These are phyloP conservation scores for Pisolithus thermaeus DNA, from an alignment of 1,284 basidiomycete species.

Conservation along the genomic window DNA sequence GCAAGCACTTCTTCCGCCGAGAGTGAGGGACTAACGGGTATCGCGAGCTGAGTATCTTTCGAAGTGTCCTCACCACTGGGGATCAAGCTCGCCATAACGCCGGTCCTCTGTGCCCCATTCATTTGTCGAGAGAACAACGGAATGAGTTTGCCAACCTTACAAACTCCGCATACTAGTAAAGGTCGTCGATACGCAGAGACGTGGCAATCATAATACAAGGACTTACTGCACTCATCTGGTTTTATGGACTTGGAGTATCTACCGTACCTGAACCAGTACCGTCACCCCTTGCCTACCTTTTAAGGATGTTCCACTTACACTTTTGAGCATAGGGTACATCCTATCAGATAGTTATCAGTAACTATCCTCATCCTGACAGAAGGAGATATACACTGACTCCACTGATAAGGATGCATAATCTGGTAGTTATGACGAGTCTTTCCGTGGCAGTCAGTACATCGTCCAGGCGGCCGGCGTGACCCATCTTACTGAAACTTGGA, in stretches of 20 bases:
- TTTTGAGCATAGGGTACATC: conserved; percentile 62
- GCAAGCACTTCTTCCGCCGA: too few species aligned
- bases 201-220: neutral
- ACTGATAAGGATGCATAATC: conserved; percentile 71
- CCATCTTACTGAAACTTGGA: conserved; percentile 62
- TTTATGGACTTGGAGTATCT: conserved; percentile 74
- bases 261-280: conserved; percentile 50
- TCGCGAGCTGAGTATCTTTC: too few species aligned
- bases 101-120: neutral
- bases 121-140: conserved; percentile 47
- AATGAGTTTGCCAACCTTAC: conserved; percentile 49
- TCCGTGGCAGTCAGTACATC: conserved; percentile 4
- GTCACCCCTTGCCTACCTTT: conserved; percentile 1
- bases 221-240: conserved; percentile 56
- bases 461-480: conserved; percentile 11
- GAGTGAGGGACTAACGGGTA: too few species aligned
- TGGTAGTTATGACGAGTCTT: conserved; percentile 73
- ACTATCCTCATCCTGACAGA: neutral
- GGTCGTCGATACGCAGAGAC: neutral
- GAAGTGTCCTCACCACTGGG: too few species aligned
- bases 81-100: too few species aligned
- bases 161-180: conserved; percentile 41
- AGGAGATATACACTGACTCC: conserved; percentile 48
- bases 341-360: conserved; percentile 27
- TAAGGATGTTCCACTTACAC: conserved; percentile 38